Conservation (phyloP, 1,284 basidiomycete species). For the Apiotrichum mycotoxinovorans region DNA sequence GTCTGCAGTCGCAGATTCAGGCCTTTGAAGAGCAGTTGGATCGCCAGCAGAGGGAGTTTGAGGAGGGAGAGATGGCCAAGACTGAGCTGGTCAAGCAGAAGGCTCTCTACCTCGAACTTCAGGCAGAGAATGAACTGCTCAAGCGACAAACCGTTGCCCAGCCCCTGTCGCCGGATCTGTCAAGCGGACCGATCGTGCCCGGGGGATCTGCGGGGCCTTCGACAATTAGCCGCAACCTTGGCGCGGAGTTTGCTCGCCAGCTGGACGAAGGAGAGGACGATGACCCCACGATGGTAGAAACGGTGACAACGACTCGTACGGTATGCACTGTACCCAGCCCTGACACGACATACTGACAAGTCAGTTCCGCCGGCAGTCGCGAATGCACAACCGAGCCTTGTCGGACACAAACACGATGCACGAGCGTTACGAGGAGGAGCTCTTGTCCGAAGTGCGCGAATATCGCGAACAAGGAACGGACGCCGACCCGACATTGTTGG, state of each 20-base stretch:
- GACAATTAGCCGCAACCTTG: conserved; percentile 72
- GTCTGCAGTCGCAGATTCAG: not conserved
- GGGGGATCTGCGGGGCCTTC: conserved; percentile 15
- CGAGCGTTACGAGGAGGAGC: conserved; percentile 1
- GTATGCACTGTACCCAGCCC: too few relatives aligned
- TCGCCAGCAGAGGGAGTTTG: not conserved
- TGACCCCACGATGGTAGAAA: conserved; percentile 45
- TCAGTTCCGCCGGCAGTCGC: not conserved
- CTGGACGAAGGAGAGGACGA: conserved; percentile 53
- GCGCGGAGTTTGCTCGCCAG: conserved; percentile 67
- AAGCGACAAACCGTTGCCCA: not conserved
- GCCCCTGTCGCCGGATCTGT: not conserved
- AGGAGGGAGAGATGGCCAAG: conserved; percentile 5
- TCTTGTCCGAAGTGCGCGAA: conserved; percentile 28
- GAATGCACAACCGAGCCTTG: not conserved
- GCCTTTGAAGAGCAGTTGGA: not conserved
- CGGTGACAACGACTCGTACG: conserved; percentile 47
- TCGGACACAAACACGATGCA: not conserved
- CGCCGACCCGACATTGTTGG: conserved; percentile 14
- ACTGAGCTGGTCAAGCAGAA: conserved; percentile 6
- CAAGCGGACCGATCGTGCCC: not conserved
- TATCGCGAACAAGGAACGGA: conserved; percentile 31
- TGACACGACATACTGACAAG: not conserved
- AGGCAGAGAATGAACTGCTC: not conserved
- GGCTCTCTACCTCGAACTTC: conserved; percentile 1